phyloP scores from a whole-genome alignment of 2,329 filamentous ascomycete genomes.

The Colletotrichum chlorophyti region DNA sequence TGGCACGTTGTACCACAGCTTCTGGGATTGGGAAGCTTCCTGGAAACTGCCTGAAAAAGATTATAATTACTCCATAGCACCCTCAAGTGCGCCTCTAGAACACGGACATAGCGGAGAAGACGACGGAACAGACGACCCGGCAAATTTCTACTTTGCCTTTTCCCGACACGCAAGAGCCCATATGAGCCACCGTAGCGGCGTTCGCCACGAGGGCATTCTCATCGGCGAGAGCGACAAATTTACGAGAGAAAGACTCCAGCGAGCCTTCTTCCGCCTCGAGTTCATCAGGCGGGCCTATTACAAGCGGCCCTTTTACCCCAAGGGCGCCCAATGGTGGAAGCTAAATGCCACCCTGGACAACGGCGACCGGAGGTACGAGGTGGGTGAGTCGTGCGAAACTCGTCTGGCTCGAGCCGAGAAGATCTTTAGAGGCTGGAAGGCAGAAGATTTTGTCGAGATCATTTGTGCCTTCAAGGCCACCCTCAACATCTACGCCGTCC shows the following conservation, averaged over 20 bases:
- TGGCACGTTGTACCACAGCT: background rate
- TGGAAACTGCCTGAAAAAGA: no score
- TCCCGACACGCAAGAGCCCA: background rate
- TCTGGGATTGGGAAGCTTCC: background rate
- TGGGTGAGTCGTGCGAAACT: constrained; percentile 1
- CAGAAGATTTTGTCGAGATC: constrained; percentile 2
- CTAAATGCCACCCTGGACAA: background rate
- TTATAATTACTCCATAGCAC: background rate
- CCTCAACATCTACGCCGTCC: constrained; percentile 7
- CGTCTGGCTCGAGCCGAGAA: background rate
- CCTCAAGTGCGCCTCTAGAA: background rate
- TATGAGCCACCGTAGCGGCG: background rate
- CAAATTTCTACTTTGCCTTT: constrained; percentile 4
- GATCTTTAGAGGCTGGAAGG: constrained; percentile 3
- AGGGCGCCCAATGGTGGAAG: background rate
- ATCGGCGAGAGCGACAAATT: background rate
- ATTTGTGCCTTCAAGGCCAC: constrained; percentile 20
- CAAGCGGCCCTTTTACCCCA: background rate
- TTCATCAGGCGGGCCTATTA: constrained; percentile 8
- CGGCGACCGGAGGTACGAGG: background rate
- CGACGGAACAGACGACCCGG: background rate
- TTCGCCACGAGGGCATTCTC: background rate
- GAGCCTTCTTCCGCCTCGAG: constrained; percentile 24
- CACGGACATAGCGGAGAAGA: background rate
- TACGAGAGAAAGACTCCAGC: constrained; percentile 2